Evolutionary conservation across 768 basidiomycete genomes (phyloP).

Genomic region (Gautieria morchelliformis): DNA sequence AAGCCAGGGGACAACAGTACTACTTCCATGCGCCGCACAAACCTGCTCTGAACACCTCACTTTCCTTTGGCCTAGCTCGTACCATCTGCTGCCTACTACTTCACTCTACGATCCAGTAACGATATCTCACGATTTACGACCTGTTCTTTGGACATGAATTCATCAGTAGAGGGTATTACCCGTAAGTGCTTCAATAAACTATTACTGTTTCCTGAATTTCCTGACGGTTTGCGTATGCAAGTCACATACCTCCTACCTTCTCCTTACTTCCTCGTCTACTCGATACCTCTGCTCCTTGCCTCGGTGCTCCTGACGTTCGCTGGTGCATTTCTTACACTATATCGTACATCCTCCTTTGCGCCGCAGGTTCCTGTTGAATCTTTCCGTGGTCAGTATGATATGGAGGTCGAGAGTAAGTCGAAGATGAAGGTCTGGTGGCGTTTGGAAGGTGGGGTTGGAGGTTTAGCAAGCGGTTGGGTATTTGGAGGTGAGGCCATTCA

Average conservation of each 20-base stretch:
- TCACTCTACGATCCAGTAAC: background rate
- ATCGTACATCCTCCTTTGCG: conserved; percentile 55
- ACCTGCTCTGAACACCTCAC: too few relatives aligned
- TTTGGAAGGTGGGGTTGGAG: conserved; percentile 57
- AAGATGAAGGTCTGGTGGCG: conserved; percentile 25
- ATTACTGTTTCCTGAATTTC: background rate
- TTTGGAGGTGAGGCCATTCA: conserved; percentile 42
- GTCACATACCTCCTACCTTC: conserved; percentile 18
- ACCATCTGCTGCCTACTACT: background rate
- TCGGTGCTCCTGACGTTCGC: conserved; percentile 51
- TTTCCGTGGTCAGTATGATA: conserved; percentile 22
- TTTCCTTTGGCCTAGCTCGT: too few relatives aligned
- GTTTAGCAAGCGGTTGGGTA: conserved; percentile 44
- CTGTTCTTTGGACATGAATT: background rate
- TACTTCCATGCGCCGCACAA: too few relatives aligned
- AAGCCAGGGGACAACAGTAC: too few relatives aligned
- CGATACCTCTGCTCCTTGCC: conserved; percentile 49
- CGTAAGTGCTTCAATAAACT: background rate
- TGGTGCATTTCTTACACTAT: conserved; percentile 65
- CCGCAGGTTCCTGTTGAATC: conserved; percentile 26
- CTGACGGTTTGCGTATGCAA: background rate
- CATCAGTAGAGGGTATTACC: background rate
- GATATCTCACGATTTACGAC: background rate
- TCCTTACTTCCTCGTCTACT: conserved; percentile 44
- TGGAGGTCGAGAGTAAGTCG: conserved; percentile 16